These are phyloP conservation scores for Alternaria novae-zelandiae DNA, from an alignment of 2,329 filamentous ascomycete genomes.

Conservation along the genomic window DNA sequence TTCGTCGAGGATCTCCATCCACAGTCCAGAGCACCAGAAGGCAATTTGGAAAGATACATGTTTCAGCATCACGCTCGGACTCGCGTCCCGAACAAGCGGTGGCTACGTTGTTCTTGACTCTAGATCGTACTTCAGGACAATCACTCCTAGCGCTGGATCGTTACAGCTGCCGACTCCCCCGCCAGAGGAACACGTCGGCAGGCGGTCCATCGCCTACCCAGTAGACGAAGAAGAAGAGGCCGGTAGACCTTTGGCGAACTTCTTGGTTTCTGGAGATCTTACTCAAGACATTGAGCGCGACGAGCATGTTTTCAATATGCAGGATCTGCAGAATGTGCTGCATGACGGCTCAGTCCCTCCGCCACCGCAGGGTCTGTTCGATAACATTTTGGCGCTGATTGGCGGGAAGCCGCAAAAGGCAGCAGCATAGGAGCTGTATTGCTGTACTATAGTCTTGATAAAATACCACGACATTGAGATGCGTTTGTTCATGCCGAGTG, in stretches of 20 bases:
- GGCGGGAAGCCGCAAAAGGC: constrained; percentile 18
- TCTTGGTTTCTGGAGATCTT: constrained; percentile 12
- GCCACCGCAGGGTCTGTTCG: constrained; percentile 24
- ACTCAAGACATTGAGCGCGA: constrained; percentile 19
- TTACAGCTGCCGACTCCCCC: constrained; percentile 40
- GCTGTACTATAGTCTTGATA: background rate
- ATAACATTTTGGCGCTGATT: constrained; percentile 21
- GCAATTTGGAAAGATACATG: constrained; percentile 64
- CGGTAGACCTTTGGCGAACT: background rate
- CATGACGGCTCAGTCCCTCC: constrained; percentile 20
- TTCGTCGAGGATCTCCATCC: constrained; percentile 65
- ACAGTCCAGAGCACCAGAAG: constrained; percentile 65
- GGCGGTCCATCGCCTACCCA: constrained; percentile 15
- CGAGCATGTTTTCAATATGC: constrained; percentile 19
- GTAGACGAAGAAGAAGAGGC: constrained; percentile 14
- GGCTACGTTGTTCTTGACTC: constrained; percentile 80
- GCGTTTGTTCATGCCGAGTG: background rate
- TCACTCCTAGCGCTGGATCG: constrained; percentile 40
- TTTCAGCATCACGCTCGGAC: constrained; percentile 66
- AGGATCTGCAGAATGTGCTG: constrained; percentile 25
- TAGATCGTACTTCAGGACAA: constrained; percentile 70
- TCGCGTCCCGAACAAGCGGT: constrained; percentile 68
- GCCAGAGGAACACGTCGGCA: constrained; percentile 43
- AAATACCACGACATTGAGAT: background rate
- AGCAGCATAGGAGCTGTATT: constrained; percentile 11